A percentile compares a stretch with the other conserved stretches of the same genome.
Conservation (phyloP, 441 rosid species). For the Eutrema salsugineum region DNA sequence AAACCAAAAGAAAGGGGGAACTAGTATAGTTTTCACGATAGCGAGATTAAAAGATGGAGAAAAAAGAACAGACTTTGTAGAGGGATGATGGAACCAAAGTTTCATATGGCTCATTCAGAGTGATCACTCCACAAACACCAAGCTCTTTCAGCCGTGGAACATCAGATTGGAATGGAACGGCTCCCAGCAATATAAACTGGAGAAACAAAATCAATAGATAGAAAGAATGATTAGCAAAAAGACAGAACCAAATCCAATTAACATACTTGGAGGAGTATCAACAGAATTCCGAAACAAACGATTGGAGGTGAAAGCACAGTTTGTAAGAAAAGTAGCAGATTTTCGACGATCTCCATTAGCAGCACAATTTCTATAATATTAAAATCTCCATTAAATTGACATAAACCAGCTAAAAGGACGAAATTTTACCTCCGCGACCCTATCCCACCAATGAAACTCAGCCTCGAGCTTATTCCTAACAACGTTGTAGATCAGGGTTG, state of each 20-base stretch:
- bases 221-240: background rate
- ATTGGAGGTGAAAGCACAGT: background rate
- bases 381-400: background rate
- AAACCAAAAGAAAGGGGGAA: background rate
- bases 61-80: slow-evolving; percentile 54
- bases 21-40: background rate
- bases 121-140: slow-evolving; percentile 87
- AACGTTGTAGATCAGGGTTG: slow-evolving; percentile 67
- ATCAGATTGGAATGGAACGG: slow-evolving; percentile 90
- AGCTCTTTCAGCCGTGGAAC: slow-evolving; percentile 81
- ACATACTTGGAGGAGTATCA: background rate
- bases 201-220: background rate
- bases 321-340: background rate
- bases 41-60: background rate
- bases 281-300: background rate
- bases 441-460: slow-evolving; percentile 83
- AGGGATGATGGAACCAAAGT: slow-evolving; percentile 92
- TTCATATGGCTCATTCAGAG: slow-evolving; percentile 89
- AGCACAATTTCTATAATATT: background rate
- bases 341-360: background rate
- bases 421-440: slow-evolving; percentile 53
- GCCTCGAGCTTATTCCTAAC: slow-evolving; percentile 69
- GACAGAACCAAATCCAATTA: background rate
- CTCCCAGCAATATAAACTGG: slow-evolving; percentile 86
- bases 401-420: background rate